phyloP scores from a whole-genome alignment of 495 filamentous ascomycete genomes.

The Amniculicola lignicola region DNA sequence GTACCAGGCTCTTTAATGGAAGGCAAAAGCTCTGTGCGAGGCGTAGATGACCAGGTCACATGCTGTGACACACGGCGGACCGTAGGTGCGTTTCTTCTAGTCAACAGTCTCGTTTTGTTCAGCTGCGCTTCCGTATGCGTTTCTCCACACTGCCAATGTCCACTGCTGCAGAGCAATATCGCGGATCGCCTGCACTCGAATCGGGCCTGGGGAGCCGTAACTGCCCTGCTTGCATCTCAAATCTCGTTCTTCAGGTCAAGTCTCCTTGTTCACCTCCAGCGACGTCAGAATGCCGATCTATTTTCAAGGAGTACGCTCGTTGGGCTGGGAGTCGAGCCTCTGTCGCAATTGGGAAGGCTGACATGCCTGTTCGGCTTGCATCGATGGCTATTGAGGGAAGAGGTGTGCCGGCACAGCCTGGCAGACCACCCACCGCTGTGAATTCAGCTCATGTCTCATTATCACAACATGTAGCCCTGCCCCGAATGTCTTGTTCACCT shows the following conservation, averaged over 20 bases:
- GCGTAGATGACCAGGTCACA: neutral
- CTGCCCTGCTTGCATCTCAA: constrained; percentile 1
- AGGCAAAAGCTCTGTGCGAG: neutral
- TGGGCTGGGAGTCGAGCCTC: neutral
- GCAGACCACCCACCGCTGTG: neutral
- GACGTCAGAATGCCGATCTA: constrained; percentile 22
- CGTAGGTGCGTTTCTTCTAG: neutral
- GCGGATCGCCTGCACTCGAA: constrained; percentile 6
- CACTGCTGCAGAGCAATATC: constrained; percentile 23
- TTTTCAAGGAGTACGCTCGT: constrained; percentile 10
- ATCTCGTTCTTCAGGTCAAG: constrained; percentile 11
- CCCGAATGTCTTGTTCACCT: neutral
- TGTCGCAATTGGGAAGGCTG: constrained; percentile 17
- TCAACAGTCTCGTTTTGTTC: constrained; percentile 4
- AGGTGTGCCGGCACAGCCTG: neutral
- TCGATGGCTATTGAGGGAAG: neutral
- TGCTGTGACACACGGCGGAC: neutral
- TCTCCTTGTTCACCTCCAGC: neutral
- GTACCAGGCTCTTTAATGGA: too few species aligned
- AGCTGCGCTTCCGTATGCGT: neutral
- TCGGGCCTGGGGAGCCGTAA: constrained; percentile 11
- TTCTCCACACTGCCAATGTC: constrained; percentile 21
- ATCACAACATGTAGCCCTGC: neutral
- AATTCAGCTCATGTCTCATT: neutral
- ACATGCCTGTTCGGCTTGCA: constrained; percentile 5